Evolutionary conservation across 1,284 basidiomycete genomes (phyloP).

Genomic region (Exobasidium rhododendri): DNA sequence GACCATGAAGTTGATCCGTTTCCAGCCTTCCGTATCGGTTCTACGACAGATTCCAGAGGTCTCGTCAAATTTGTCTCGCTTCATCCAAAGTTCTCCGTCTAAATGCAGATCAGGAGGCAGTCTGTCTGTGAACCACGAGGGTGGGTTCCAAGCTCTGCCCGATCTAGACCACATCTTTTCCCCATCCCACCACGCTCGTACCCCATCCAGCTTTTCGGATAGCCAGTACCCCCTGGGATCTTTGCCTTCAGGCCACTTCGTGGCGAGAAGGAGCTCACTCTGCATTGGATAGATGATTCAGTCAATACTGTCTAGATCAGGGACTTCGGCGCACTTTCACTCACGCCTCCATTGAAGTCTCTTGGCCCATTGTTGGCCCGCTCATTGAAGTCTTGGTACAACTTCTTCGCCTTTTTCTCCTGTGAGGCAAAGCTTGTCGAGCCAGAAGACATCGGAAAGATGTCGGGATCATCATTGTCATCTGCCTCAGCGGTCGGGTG

Average conservation of each 20-base stretch:
- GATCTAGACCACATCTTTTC: constrained; percentile 10
- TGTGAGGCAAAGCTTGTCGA: not conserved
- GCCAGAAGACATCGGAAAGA: not conserved
- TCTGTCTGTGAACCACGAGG: constrained; percentile 27
- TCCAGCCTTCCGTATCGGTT: constrained; percentile 63
- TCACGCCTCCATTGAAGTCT: constrained; percentile 15
- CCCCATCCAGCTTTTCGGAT: constrained; percentile 61
- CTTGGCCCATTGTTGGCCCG: constrained; percentile 11
- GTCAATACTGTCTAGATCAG: not conserved
- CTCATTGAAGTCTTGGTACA: not conserved
- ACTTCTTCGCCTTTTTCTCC: not conserved
- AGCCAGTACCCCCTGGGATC: constrained; percentile 67
- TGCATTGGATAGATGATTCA: not conserved
- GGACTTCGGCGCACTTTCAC: not conserved
- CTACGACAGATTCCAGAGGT: constrained; percentile 13
- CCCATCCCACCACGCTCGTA: constrained; percentile 54
- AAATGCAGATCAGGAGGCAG: constrained; percentile 63
- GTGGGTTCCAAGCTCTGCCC: constrained; percentile 11
- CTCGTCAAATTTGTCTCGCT: constrained; percentile 19
- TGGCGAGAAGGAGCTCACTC: constrained; percentile 14
- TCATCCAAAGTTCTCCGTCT: constrained; percentile 59
- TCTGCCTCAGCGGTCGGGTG: not conserved
- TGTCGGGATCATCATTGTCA: not conserved
- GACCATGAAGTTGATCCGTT: constrained; percentile 63
- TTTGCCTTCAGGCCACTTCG: constrained; percentile 62